Evolutionary conservation across 2,329 filamentous ascomycete species (phyloP).

Genomic region (Aspergillus luchuensis): DNA sequence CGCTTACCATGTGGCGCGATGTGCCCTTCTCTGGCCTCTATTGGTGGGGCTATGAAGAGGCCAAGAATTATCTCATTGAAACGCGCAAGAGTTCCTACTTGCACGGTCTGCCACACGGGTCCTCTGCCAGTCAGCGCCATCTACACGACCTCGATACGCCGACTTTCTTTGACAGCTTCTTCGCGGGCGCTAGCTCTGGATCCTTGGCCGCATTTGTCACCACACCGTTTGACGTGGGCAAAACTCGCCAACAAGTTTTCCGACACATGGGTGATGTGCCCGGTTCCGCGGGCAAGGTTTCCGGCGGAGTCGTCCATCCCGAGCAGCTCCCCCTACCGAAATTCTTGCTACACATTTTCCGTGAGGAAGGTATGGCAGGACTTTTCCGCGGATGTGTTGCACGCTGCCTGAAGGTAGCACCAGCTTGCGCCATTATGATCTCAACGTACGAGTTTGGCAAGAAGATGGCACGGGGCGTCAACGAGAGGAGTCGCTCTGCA

Average conservation of each 20-base stretch:
- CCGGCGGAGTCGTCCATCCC: conserved; percentile 48
- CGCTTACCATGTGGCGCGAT: conserved; percentile 91
- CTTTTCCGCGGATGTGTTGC: conserved; percentile 92
- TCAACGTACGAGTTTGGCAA: conserved; percentile 97
- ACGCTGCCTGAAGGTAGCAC: conserved; percentile 88
- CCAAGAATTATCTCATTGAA: conserved; percentile 71
- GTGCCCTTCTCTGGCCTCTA: conserved; percentile 97
- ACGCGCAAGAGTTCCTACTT: conserved; percentile 55
- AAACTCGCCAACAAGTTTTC: conserved; percentile 88
- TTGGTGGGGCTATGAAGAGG: conserved; percentile 95
- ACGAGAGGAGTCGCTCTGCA: conserved; percentile 55
- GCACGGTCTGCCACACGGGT: conserved; percentile 19
- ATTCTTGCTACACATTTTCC: conserved; percentile 89
- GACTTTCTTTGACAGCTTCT: conserved; percentile 85
- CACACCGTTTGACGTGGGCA: conserved; percentile 95
- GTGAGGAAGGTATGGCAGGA: conserved; percentile 75
- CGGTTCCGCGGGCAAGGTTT: conserved; percentile 14
- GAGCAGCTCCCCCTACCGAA: conserved; percentile 78
- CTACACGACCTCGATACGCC: conserved; percentile 71
- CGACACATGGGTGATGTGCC: conserved; percentile 56
- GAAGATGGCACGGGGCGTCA: conserved; percentile 76
- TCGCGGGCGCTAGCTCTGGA: conserved; percentile 80
- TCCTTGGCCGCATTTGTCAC: conserved; percentile 84
- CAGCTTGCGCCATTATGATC: conserved; percentile 98
- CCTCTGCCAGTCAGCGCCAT: conserved; percentile 35